Evolutionary conservation across 2,329 filamentous ascomycete species (phyloP).

Genomic region (Sporothrix phasma): DNA sequence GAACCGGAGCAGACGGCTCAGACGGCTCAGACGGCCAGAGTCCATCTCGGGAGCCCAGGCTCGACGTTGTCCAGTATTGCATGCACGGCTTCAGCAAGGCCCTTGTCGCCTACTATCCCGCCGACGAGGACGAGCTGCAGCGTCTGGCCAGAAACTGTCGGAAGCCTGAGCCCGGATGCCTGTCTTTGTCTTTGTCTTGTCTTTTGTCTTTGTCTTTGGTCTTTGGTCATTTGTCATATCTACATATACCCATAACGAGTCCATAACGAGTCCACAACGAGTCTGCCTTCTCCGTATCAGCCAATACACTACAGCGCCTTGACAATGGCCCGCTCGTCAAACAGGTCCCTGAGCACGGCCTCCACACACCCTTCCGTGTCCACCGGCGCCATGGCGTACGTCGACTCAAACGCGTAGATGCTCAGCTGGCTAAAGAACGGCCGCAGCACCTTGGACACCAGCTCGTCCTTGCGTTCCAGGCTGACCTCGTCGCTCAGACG

Average conservation of each 20-base stretch:
- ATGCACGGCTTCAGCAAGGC: conserved; percentile 84
- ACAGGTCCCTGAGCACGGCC: conserved; percentile 61
- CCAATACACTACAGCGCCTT: conserved; percentile 22
- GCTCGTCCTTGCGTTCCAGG: conserved; percentile 53
- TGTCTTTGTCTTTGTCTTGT: background rate
- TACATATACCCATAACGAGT: conserved; percentile 4
- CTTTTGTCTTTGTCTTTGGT: background rate
- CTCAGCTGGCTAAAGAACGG: conserved; percentile 89
- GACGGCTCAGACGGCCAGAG: conserved; percentile 25
- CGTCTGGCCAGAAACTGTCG: too few relatives aligned
- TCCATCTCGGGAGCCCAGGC: conserved; percentile 37
- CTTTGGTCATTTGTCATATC: background rate
- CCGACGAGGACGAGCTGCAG: conserved; percentile 22
- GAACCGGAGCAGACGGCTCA: too few relatives aligned
- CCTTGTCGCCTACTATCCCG: conserved; percentile 52
- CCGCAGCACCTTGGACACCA: conserved; percentile 67
- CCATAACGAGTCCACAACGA: too few relatives aligned
- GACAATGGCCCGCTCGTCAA: conserved; percentile 64
- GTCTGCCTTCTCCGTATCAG: background rate
- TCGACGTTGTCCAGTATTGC: conserved; percentile 81
- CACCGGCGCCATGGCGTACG: conserved; percentile 68
- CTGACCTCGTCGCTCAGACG: conserved; percentile 46
- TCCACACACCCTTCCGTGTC: conserved; percentile 56
- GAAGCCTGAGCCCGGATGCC: background rate
- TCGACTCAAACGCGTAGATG: conserved; percentile 87